Conservation (phyloP, 768 basidiomycete species). For the Russula foetens region DNA sequence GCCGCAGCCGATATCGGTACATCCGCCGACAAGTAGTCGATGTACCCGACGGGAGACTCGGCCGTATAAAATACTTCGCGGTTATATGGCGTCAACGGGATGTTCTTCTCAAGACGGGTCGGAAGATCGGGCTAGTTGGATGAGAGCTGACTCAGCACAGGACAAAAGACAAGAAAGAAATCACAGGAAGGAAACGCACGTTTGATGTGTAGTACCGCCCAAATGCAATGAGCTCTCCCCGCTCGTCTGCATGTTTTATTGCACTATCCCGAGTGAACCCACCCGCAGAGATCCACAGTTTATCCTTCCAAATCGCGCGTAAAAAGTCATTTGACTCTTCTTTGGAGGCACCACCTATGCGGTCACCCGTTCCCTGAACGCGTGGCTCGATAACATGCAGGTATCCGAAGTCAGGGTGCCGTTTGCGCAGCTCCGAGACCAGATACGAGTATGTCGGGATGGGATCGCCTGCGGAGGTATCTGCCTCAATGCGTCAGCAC, state of each 20-base stretch:
- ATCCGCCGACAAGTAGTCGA: slow-evolving; percentile 25
- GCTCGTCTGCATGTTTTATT: slow-evolving; percentile 29
- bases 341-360: not conserved
- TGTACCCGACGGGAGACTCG: slow-evolving; percentile 19
- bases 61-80: too few relatives aligned
- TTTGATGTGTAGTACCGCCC: slow-evolving; percentile 29
- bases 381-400: slow-evolving; percentile 30
- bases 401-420: slow-evolving; percentile 36
- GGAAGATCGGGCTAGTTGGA: too few relatives aligned
- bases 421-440: slow-evolving; percentile 31
- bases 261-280: slow-evolving; percentile 37
- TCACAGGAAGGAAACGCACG: too few relatives aligned
- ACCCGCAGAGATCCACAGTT: slow-evolving; percentile 36
- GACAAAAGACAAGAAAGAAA: too few relatives aligned
- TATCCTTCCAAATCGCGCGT: slow-evolving; percentile 37
- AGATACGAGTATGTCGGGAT: slow-evolving; percentile 47
- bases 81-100: too few relatives aligned
- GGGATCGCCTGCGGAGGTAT: slow-evolving; percentile 47
- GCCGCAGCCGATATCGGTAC: not conserved
- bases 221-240: slow-evolving; percentile 30
- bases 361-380: slow-evolving; percentile 9
- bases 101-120: too few relatives aligned
- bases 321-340: slow-evolving; percentile 36
- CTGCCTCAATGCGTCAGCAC: not conserved
- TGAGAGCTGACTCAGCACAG: too few relatives aligned